Evolutionary conservation across 2,329 filamentous ascomycete genomes (phyloP).

Genomic region (Gaeumannomyces sp.): DNA sequence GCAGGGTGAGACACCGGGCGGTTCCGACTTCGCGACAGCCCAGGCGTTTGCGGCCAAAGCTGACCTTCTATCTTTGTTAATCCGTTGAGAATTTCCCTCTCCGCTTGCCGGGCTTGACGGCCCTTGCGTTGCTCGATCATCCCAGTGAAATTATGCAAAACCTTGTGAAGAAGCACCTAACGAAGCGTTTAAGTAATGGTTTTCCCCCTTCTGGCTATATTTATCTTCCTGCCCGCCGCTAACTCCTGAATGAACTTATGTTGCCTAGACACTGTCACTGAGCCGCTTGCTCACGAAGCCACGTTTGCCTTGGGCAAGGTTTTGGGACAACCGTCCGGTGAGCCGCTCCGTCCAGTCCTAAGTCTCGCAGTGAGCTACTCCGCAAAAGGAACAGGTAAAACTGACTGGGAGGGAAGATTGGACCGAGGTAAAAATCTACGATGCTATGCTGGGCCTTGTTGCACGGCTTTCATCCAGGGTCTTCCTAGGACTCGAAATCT

Average conservation of each 20-base stretch:
- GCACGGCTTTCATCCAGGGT: not conserved
- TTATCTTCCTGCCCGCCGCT: not conserved
- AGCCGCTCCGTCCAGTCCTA: not conserved
- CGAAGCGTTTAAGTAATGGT: constrained; percentile 4
- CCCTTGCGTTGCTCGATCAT: not conserved
- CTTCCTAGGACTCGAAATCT: not conserved
- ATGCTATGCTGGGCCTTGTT: not conserved
- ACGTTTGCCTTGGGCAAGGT: not conserved
- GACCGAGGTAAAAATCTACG: not conserved
- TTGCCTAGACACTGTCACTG: not conserved
- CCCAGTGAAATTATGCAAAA: not conserved
- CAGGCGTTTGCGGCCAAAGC: not conserved
- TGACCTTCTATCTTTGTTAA: not conserved
- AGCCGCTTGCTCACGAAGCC: not conserved
- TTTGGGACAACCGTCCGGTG: not conserved
- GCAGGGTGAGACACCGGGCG: not conserved
- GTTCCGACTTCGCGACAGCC: not conserved
- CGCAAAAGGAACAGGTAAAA: not conserved
- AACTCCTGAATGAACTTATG: too few species aligned
- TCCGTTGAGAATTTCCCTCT: not conserved
- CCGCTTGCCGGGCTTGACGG: not conserved
- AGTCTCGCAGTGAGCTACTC: not conserved
- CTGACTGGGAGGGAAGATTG: not conserved
- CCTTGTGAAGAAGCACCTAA: not conserved
- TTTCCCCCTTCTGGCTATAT: too few species aligned